Evolutionary conservation across 2,329 filamentous ascomycete genomes (phyloP).

Genomic region (Talaromyces sp.): DNA sequence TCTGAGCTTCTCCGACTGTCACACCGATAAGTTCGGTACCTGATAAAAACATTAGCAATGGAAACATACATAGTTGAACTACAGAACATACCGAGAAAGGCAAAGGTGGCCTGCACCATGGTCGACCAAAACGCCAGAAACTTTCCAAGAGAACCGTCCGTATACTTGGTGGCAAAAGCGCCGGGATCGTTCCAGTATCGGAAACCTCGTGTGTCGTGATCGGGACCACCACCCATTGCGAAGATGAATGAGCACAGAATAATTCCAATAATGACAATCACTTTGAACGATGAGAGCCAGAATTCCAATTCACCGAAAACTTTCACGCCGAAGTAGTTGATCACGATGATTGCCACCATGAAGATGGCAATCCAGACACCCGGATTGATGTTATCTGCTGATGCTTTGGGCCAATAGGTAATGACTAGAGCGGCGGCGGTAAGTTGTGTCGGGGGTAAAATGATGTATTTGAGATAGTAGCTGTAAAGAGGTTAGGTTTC

Average conservation of each 20-base stretch:
- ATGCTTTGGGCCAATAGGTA: slow-evolving; percentile 67
- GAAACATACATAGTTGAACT: too few relatives aligned
- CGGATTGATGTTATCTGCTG: slow-evolving; percentile 67
- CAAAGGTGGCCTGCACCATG: slow-evolving; percentile 76
- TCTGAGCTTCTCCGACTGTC: slow-evolving; percentile 77
- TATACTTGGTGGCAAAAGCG: slow-evolving; percentile 56
- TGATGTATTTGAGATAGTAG: slow-evolving; percentile 76
- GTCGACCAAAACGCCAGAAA: slow-evolving; percentile 70
- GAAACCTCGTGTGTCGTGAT: slow-evolving; percentile 65
- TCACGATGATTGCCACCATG: slow-evolving; percentile 62
- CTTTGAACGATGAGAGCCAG: slow-evolving; percentile 66
- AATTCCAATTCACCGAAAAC: slow-evolving; percentile 71
- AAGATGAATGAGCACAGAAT: slow-evolving; percentile 68
- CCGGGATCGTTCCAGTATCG: slow-evolving; percentile 68
- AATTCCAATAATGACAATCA: slow-evolving; percentile 66
- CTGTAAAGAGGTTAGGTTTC: slow-evolving; percentile 22
- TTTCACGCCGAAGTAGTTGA: slow-evolving; percentile 71
- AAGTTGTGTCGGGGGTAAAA: slow-evolving; percentile 81
- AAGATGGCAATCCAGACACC: slow-evolving; percentile 79
- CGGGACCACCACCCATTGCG: slow-evolving; percentile 66
- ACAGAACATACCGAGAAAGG: slow-evolving; percentile 67
- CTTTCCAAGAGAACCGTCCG: slow-evolving; percentile 51
- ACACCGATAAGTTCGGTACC: slow-evolving; percentile 69
- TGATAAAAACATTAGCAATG: too few relatives aligned
- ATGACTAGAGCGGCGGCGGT: slow-evolving; percentile 80